Percentiles rank a stretch among this genome's conserved stretches.
These are phyloP conservation scores for Aspergillus costaricaensis DNA, from an alignment of 2,329 filamentous ascomycete genomes.

Conservation along the genomic window DNA sequence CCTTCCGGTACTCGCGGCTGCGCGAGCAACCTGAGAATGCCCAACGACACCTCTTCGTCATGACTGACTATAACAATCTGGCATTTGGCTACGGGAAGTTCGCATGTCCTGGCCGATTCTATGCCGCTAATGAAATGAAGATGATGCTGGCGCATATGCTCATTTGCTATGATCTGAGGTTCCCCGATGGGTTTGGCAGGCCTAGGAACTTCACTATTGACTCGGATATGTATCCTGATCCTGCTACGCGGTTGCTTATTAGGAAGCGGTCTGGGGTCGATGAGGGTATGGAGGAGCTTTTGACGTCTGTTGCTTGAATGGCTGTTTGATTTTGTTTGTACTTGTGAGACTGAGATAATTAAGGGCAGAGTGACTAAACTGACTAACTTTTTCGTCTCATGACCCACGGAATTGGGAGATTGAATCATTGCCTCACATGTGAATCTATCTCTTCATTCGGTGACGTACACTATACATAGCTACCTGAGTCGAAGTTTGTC, in stretches of 20 bases:
- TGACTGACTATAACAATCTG: conserved; percentile 20
- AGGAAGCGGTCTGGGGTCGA: neutral
- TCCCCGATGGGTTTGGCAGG: neutral
- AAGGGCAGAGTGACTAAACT: no score
- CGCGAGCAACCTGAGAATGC: conserved; percentile 17
- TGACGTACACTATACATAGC: no score
- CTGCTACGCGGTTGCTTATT: neutral
- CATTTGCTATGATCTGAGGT: neutral
- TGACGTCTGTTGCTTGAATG: no score
- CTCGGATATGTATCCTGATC: neutral
- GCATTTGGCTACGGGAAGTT: conserved; percentile 35
- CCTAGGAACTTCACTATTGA: neutral
- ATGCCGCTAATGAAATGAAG: conserved; percentile 34
- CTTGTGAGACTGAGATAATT: no score
- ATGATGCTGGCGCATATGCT: conserved; percentile 20
- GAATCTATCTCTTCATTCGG: no score
- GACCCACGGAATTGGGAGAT: no score
- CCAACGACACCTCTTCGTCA: conserved; percentile 20
- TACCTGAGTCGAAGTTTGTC: no score
- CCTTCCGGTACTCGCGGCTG: conserved; percentile 23
- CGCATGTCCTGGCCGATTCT: conserved; percentile 39
- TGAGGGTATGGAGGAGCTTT: neutral
- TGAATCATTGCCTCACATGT: no score
- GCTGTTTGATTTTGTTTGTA: no score
- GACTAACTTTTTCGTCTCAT: no score